Base-by-base conservation (phyloP, 257 asterid genomes). In the Lycium ferocissimum region DNA sequence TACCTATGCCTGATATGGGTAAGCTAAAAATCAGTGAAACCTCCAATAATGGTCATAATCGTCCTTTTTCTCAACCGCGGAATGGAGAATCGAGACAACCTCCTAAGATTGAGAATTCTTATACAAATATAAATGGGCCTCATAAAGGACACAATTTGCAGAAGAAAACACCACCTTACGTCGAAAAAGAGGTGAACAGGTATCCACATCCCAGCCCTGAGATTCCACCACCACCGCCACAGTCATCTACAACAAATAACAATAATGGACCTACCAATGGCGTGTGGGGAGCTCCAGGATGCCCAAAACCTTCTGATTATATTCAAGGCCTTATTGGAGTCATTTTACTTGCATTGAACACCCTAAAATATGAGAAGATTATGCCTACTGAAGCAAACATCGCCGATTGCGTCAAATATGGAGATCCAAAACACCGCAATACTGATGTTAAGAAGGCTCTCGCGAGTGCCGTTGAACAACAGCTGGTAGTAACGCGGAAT, bases 361-460 rank as follows among this genome's bases (percentile, higher is more conserved):
- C 96, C 84, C 94, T 96, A 69, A 93, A 92, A 88, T 91, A 72
- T 53, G 98, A 96, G 92, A 93, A 91, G 90, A 88, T 96, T 87
- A 84, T 93, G 95, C 99, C 99, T 13, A 94, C 97, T 12, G 95
- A 93, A 88, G 94, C 89, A 87, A 92, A 96, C 91, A 94, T 96
- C 47, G 45, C 90, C 35, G 94, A 93, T 90, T 96, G 98, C 91
- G 88, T 96, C 83, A 87, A 90, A 88, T 93, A 88, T 83, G 98
- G 98, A 75, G 95, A 92, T 76, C 87, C 85, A 72, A 88, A 86
- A 86, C 92, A 94, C 89, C 94, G 93, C 70, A 90, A 90, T 83
- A 92, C 96, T 81, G 98, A 96, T 89, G 94, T 93, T 83, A 93
- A 91, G 91, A 96, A 92, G 90, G 99, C 98, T 86, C 91, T 96